phyloP scores from a whole-genome alignment of 306 rosid species.

The Ziziphus jujuba region DNA sequence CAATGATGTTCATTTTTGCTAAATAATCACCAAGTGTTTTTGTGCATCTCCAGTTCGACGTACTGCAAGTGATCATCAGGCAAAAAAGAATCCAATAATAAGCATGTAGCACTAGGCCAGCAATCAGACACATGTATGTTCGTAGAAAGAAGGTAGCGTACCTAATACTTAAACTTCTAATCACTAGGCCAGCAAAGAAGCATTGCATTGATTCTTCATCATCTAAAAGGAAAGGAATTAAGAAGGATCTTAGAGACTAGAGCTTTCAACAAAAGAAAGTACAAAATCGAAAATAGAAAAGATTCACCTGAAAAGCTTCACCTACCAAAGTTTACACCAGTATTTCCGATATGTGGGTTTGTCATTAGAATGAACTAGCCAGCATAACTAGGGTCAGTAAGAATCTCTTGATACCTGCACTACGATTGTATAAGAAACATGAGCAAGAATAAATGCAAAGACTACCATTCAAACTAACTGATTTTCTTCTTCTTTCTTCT shows the following conservation, averaged over 20 bases:
- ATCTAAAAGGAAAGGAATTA: slow-evolving; percentile 43
- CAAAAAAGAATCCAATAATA: slow-evolving; percentile 7
- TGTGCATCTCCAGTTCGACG: slow-evolving; percentile 88
- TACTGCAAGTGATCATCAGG: slow-evolving; percentile 42
- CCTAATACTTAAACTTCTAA: slow-evolving; percentile 86
- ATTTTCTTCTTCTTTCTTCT: too few species aligned
- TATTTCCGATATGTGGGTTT: slow-evolving; percentile 91
- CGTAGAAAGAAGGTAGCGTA: slow-evolving; percentile 15
- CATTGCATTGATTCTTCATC: slow-evolving; percentile 82
- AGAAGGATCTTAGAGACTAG: slow-evolving; percentile 11
- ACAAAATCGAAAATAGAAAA: background rate
- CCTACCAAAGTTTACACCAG: slow-evolving; percentile 86
- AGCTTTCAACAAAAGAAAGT: slow-evolving; percentile 1
- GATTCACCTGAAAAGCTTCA: slow-evolving; percentile 22
- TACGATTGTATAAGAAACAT: slow-evolving; percentile 10
- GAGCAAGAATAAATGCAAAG: background rate
- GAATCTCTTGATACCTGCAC: slow-evolving; percentile 89
- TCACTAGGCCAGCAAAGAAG: slow-evolving; percentile 84
- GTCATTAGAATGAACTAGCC: slow-evolving; percentile 96
- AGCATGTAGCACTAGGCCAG: slow-evolving; percentile 10
- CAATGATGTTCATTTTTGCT: slow-evolving; percentile 83
- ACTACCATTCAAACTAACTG: slow-evolving; percentile 1
- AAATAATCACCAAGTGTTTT: slow-evolving; percentile 73
- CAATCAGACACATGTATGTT: background rate
- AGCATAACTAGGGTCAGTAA: slow-evolving; percentile 95